Conservation (phyloP, 2,329 filamentous ascomycete genomes). For the Aspergillus fructus region DNA sequence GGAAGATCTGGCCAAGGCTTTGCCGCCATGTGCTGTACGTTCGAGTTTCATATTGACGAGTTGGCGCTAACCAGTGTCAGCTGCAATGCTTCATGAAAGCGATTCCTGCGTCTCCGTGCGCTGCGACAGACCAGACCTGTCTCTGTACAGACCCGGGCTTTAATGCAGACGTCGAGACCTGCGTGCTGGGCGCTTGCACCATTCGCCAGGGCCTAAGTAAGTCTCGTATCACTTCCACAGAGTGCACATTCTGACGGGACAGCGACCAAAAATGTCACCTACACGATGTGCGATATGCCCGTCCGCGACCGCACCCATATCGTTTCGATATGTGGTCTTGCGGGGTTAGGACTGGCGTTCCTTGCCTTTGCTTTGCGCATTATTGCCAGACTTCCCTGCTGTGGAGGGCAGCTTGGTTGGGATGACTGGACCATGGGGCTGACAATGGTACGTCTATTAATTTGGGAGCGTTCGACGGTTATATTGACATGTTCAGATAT, state of each 20-base stretch:
- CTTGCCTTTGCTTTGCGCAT: constrained; percentile 37
- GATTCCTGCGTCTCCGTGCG: constrained; percentile 37
- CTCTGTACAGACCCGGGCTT: constrained; percentile 39
- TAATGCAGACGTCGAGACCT: constrained; percentile 31
- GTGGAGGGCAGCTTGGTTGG: constrained; percentile 38
- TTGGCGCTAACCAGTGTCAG: constrained; percentile 9
- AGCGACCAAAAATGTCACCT: constrained; percentile 46
- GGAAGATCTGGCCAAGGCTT: background rate
- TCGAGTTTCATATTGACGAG: background rate
- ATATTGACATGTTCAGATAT: too few relatives aligned
- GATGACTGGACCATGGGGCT: constrained; percentile 43
- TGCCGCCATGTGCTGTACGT: constrained; percentile 5
- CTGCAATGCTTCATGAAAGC: constrained; percentile 24
- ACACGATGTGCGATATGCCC: constrained; percentile 39
- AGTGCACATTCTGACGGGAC: background rate
- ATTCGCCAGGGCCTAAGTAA: constrained; percentile 39
- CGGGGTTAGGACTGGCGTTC: constrained; percentile 35
- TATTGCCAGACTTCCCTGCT: constrained; percentile 34
- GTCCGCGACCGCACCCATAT: constrained; percentile 34
- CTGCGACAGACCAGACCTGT: constrained; percentile 39
- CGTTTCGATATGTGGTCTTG: constrained; percentile 34
- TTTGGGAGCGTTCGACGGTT: too few relatives aligned
- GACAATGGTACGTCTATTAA: constrained; percentile 4
- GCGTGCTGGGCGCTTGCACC: constrained; percentile 37
- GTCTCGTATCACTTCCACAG: background rate